Percentiles rank a stretch among this genome's conserved stretches.
phyloP scores from a whole-genome alignment of 441 rosid species.

The Rhodomyrtus psidioides region DNA sequence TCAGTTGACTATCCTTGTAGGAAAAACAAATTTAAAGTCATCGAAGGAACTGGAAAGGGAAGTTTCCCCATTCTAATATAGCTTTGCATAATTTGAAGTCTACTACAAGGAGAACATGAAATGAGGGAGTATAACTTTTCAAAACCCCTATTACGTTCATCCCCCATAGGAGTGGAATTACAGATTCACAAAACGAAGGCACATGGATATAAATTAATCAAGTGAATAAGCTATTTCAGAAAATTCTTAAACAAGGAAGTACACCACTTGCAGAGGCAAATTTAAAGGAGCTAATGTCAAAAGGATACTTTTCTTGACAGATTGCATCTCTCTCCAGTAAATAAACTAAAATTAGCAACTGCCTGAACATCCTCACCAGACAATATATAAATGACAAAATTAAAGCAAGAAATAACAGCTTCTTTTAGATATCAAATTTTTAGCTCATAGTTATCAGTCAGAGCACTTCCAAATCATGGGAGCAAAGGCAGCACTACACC shows the following conservation, averaged over 20 bases:
- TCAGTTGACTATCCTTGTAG: conserved; percentile 61
- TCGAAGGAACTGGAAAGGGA: neutral
- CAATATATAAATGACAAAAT: neutral
- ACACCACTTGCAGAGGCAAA: neutral
- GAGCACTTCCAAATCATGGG: neutral
- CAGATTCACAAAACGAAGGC: neutral
- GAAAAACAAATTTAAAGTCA: conserved; percentile 7
- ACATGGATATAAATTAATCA: neutral
- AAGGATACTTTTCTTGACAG: neutral
- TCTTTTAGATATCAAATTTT: neutral
- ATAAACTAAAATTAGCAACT: neutral
- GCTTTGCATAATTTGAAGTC: neutral
- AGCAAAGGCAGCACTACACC: conserved; percentile 35
- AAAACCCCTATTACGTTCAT: neutral
- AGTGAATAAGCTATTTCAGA: neutral
- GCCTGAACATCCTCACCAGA: neutral
- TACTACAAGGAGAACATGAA: neutral
- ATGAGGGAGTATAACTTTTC: neutral
- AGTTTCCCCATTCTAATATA: neutral
- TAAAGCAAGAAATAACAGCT: neutral
- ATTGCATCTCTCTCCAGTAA: neutral
- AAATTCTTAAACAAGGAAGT: neutral
- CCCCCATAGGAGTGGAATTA: neutral
- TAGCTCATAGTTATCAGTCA: neutral
- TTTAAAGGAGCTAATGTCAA: neutral